phyloP scores from a whole-genome alignment of 805 yeast genomes.

The Kodamaea hsintzibuensis region DNA sequence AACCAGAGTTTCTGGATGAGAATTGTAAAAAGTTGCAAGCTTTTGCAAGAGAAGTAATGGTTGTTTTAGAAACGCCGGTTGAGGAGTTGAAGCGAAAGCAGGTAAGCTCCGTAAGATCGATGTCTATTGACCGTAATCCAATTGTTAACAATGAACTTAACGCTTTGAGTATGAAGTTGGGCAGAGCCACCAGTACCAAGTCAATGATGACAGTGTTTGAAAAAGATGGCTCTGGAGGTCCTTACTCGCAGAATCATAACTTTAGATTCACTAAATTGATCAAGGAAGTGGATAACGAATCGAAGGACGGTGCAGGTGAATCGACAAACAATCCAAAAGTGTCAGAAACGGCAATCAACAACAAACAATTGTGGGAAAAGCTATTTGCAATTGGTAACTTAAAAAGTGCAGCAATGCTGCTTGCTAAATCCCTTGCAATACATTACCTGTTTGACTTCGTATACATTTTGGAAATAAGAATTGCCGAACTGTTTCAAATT shows the following conservation, averaged over 20 bases:
- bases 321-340: neutral
- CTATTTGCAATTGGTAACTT: conserved; percentile 39
- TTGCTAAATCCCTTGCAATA: conserved; percentile 39
- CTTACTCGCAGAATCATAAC: conserved; percentile 52
- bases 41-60: conserved; percentile 44
- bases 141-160: conserved; percentile 22
- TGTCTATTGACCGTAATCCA: neutral
- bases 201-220: conserved; percentile 50
- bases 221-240: conserved; percentile 63
- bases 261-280: conserved; percentile 40
- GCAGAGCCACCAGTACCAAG: conserved; percentile 57
- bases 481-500: conserved; percentile 47
- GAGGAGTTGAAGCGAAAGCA: conserved; percentile 13
- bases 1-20: conserved; percentile 34
- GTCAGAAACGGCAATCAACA: conserved; percentile 16
- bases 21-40: conserved; percentile 37
- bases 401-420: conserved; percentile 42
- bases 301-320: neutral
- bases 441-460: conserved; percentile 43
- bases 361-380: conserved; percentile 35
- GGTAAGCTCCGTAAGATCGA: conserved; percentile 1
- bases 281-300: conserved; percentile 5
- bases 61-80: conserved; percentile 37
- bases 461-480: conserved; percentile 52
- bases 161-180: conserved; percentile 41